phyloP scores from a whole-genome alignment of 352 stramenopile genomes.

The Pythium folliculosum region DNA sequence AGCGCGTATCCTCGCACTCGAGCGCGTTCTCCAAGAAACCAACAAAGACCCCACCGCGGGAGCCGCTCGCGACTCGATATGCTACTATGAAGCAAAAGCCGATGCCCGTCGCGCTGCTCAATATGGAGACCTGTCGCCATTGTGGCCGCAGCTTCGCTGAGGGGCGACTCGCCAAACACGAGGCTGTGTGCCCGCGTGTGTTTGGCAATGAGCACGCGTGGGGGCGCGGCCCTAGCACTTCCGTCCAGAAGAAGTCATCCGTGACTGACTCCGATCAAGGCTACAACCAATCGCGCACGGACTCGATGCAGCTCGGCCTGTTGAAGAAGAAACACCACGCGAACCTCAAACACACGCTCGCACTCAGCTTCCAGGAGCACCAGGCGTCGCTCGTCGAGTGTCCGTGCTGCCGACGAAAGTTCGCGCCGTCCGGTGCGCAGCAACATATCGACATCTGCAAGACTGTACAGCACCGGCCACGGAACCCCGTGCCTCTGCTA shows the following conservation, averaged over 20 bases:
- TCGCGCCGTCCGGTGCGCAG: slow-evolving; percentile 77
- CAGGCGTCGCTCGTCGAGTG: slow-evolving; percentile 81
- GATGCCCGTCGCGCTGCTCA: slow-evolving; percentile 15
- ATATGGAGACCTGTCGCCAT: slow-evolving; percentile 72
- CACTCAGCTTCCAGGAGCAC: slow-evolving; percentile 74
- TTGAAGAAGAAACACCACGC: slow-evolving; percentile 21
- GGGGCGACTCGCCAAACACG: slow-evolving; percentile 78
- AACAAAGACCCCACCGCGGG: not conserved
- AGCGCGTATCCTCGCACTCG: not conserved
- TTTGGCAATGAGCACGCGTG: slow-evolving; percentile 77
- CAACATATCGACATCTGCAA: slow-evolving; percentile 88
- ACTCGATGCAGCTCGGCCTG: not conserved
- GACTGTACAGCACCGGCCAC: slow-evolving; percentile 76
- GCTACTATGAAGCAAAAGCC: slow-evolving; percentile 22
- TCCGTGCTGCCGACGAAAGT: slow-evolving; percentile 78
- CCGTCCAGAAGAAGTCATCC: slow-evolving; percentile 14
- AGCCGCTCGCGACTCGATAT: slow-evolving; percentile 13
- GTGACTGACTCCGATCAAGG: not conserved
- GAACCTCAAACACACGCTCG: slow-evolving; percentile 56
- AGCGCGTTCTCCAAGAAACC: slow-evolving; percentile 1
- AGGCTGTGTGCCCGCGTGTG: slow-evolving; percentile 75
- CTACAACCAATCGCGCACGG: slow-evolving; percentile 1
- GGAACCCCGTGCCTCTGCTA: slow-evolving; percentile 67
- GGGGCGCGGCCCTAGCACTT: slow-evolving; percentile 44
- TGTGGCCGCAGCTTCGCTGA: slow-evolving; percentile 80